Percentiles rank a stretch among this genome's conserved stretches.
Evolutionary conservation across 352 stramenopile genomes (phyloP).

Genomic region (Globisporangium canariense): DNA sequence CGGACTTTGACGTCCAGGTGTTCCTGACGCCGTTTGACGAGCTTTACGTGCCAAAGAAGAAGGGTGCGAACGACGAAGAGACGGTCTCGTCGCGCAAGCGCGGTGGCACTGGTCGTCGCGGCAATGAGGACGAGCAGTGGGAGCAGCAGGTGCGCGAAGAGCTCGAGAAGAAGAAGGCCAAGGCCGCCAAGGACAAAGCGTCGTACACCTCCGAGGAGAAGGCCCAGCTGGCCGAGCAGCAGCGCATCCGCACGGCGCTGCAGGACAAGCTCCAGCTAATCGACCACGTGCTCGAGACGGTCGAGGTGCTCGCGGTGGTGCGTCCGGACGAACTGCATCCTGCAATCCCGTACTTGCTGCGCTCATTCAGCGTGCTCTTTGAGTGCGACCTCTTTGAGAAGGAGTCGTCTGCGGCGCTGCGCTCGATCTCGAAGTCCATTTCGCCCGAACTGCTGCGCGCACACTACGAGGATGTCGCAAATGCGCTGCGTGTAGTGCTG

Average conservation of each 20-base stretch:
- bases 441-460: slow-evolving; percentile 56
- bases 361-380: slow-evolving; percentile 50
- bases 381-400: slow-evolving; percentile 50
- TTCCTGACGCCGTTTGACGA: slow-evolving; percentile 67
- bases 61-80: slow-evolving; percentile 23
- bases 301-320: slow-evolving; percentile 53
- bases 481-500: slow-evolving; percentile 52
- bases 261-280: slow-evolving; percentile 40
- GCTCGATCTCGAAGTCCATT: slow-evolving; percentile 57
- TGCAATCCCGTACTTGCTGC: slow-evolving; percentile 62
- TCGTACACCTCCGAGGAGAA: slow-evolving; percentile 57
- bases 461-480: slow-evolving; percentile 65
- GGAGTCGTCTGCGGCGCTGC: slow-evolving; percentile 33
- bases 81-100: slow-evolving; percentile 27
- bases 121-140: slow-evolving; percentile 84
- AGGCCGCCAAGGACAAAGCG: slow-evolving; percentile 39
- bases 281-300: slow-evolving; percentile 47
- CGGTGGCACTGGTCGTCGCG: slow-evolving; percentile 30
- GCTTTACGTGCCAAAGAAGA: slow-evolving; percentile 68
- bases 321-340: slow-evolving; percentile 72
- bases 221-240: slow-evolving; percentile 51
- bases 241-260: slow-evolving; percentile 48
- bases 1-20: slow-evolving; percentile 53
- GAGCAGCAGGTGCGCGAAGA: slow-evolving; percentile 83
- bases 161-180: slow-evolving; percentile 65